Percentiles rank a stretch among this genome's conserved stretches.
These are phyloP conservation scores for Blastobotrys apis DNA, from an alignment of 1,139 yeast genomes.

Conservation along the genomic window DNA sequence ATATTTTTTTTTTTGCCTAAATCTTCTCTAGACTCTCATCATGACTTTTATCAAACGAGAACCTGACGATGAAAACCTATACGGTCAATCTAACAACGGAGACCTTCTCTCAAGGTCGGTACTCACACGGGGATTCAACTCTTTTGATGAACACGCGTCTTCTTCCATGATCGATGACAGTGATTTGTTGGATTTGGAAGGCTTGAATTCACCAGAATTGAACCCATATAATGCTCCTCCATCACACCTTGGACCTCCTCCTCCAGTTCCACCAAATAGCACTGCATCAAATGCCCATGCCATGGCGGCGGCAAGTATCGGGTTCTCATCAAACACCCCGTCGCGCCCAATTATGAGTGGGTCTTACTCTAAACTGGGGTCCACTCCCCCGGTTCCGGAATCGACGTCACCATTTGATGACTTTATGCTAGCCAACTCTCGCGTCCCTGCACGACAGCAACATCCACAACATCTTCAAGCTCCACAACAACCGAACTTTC, in stretches of 20 bases:
- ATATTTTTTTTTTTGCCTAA: too few species aligned
- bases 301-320: constrained; percentile 22
- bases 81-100: not conserved
- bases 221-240: constrained; percentile 13
- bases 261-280: constrained; percentile 14
- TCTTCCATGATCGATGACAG: constrained; percentile 32
- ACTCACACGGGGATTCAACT: constrained; percentile 28
- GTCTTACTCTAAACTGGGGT: constrained; percentile 15
- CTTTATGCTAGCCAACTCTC: constrained; percentile 21
- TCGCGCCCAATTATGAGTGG: constrained; percentile 10
- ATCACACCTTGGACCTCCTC: constrained; percentile 12
- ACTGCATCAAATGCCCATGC: constrained; percentile 15
- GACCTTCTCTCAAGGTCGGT: constrained; percentile 26
- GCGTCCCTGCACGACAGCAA: constrained; percentile 16
- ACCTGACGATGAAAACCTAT: constrained; percentile 16
- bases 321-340: constrained; percentile 19
- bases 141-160: constrained; percentile 26
- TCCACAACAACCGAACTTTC: constrained; percentile 12
- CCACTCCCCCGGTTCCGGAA: constrained; percentile 30
- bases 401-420: constrained; percentile 34
- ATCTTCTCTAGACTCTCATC: too few species aligned
- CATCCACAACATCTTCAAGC: constrained; percentile 12
- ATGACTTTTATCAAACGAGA: constrained; percentile 22
- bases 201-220: constrained; percentile 22
- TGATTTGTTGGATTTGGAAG: constrained; percentile 31